Evolutionary conservation across 2,329 filamentous ascomycete species (phyloP).

Genomic region (Neurospora sp.): DNA sequence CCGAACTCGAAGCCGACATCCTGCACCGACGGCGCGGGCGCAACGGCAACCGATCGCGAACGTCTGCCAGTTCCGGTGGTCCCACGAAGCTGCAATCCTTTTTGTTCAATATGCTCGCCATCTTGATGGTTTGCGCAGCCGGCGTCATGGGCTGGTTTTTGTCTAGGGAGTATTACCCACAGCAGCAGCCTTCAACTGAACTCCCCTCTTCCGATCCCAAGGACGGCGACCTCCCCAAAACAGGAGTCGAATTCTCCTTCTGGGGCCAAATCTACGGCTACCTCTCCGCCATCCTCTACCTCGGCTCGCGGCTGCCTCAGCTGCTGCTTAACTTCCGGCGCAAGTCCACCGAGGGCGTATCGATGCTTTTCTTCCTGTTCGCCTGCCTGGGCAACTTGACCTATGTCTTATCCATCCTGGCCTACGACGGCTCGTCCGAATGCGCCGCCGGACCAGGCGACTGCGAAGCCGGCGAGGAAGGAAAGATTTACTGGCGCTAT

Average conservation of each 20-base stretch:
- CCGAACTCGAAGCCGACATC: neutral
- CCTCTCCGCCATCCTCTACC: slow-evolving; percentile 79
- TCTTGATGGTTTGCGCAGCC: slow-evolving; percentile 73
- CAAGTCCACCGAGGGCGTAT: slow-evolving; percentile 88
- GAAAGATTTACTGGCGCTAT: slow-evolving; percentile 63
- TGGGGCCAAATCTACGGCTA: slow-evolving; percentile 90
- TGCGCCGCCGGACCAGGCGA: slow-evolving; percentile 36
- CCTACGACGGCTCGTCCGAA: slow-evolving; percentile 58
- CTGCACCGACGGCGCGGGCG: neutral
- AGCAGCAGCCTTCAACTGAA: slow-evolving; percentile 20
- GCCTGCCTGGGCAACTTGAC: slow-evolving; percentile 92
- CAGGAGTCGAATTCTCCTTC: slow-evolving; percentile 52
- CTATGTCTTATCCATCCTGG: slow-evolving; percentile 84
- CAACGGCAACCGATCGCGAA: slow-evolving; percentile 31
- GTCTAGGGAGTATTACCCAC: slow-evolving; percentile 36
- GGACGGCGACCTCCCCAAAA: slow-evolving; percentile 26
- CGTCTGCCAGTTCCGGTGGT: slow-evolving; percentile 24
- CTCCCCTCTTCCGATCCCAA: slow-evolving; percentile 26
- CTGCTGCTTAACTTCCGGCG: slow-evolving; percentile 84
- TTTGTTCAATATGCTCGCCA: slow-evolving; percentile 63
- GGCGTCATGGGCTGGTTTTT: slow-evolving; percentile 83
- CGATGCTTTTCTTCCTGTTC: slow-evolving; percentile 91
- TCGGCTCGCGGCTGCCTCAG: slow-evolving; percentile 82
- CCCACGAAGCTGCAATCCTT: slow-evolving; percentile 46
- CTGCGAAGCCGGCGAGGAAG: slow-evolving; percentile 58